Percentiles rank a stretch among this genome's conserved stretches.
Evolutionary conservation across 306 rosid species (phyloP).

Genomic region (Vigna angularis): DNA sequence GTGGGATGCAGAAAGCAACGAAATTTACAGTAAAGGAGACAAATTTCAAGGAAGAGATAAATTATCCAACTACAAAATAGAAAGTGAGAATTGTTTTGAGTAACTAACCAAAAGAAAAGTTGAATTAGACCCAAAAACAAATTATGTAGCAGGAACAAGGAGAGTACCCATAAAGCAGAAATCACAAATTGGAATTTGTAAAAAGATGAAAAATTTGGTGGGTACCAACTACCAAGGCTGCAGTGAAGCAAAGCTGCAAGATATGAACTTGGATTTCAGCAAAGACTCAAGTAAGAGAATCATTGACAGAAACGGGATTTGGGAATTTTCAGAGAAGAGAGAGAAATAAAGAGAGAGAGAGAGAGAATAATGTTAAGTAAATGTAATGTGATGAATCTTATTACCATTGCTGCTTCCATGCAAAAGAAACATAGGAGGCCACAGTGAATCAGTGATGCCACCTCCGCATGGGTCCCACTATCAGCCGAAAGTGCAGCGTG

Average conservation of each 20-base stretch:
- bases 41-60: constrained; percentile 37
- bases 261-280: constrained; percentile 52
- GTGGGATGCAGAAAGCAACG: constrained; percentile 32
- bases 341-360: not conserved
- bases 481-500: constrained; percentile 31
- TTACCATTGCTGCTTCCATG: constrained; percentile 39
- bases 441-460: constrained; percentile 48
- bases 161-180: constrained; percentile 32
- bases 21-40: constrained; percentile 32
- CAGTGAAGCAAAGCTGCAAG: constrained; percentile 43
- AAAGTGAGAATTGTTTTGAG: constrained; percentile 7
- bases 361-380: not conserved
- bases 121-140: constrained; percentile 38
- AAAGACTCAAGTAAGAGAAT: constrained; percentile 53
- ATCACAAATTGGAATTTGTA: constrained; percentile 11
- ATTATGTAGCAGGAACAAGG: constrained; percentile 21
- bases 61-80: constrained; percentile 20
- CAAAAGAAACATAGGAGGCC: constrained; percentile 46
- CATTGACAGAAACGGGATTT: constrained; percentile 42
- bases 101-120: constrained; percentile 11
- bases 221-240: constrained; percentile 47
- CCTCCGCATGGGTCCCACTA: not conserved
- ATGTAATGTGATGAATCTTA: constrained; percentile 38
- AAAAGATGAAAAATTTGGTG: constrained; percentile 36
- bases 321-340: constrained; percentile 30